Base-by-base conservation (phyloP, 306 rosid genomes). In the Adenanthera pavonina region DNA sequence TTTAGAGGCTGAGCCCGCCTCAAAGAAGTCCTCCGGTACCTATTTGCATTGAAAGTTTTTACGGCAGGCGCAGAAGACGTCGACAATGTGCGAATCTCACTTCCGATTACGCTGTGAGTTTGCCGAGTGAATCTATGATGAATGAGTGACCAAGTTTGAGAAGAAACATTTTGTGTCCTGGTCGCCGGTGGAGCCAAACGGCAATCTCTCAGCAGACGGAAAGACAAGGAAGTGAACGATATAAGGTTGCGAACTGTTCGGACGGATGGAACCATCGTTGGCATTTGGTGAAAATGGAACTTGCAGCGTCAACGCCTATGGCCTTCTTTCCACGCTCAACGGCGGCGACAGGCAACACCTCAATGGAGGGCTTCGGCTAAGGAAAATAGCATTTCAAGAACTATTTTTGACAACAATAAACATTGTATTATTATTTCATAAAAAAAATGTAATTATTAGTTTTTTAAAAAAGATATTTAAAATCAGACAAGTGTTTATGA, bases 191-290 rank as follows among this genome's bases (percentile, higher is more conserved):
- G 76, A 43, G 67, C 60, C 6, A 61, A 80, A 57, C 64, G 72
- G 73, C 5, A 54, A 74, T 79, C 47, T 34, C 85, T 78, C 15
- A 86, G n/a, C 33, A 70, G 80, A 59, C 69, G 75, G 16, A 64
- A 56, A 49, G 67, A 80, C 3, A 53, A 8, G 5, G 88, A 62
- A 56, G 89, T 15, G 13, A 17, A 81, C 5, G 88, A 83, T 14
- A 43, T 49, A 46, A 84, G 75, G 76, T 80, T 86, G 19, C 89
- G 84, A 86, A 75, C 71, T 19, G 60, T 38, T 16, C 87, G 91
- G 70, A 85, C 19, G 40, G 60, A 57, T 66, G 82, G 62, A 52
- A 70, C 86, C 86, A 88, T 85, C 15, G 56, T 67, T 75, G 9
- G 60, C 77, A 53, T 49, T 49, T 8, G 60, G 69, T 1, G 68